These are phyloP conservation scores for Hydrangea macrophylla DNA, from an alignment of 148 eudicot genomes.

Conservation along the genomic window DNA sequence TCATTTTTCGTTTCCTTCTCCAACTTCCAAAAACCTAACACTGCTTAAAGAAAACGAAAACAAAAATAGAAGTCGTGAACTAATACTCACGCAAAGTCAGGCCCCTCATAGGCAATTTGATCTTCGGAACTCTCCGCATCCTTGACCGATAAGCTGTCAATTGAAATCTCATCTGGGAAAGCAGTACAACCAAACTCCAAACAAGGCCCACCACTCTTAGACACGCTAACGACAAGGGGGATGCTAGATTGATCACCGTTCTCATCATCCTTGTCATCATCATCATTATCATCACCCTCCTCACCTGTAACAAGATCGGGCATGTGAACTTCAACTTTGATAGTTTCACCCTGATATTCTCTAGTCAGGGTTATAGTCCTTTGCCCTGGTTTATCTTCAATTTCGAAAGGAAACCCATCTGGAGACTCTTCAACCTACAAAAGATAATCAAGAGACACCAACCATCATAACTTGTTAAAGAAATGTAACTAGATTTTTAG, in stretches of 20 bases:
- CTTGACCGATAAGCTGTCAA: conserved; percentile 43
- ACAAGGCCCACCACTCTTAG: conserved; percentile 37
- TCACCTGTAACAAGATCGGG: conserved; percentile 43
- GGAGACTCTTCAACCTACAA: conserved; percentile 40
- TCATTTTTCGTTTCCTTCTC: no score
- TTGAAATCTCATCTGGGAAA: conserved; percentile 48
- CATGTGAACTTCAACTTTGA: conserved; percentile 53
- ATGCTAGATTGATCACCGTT: conserved; percentile 23
- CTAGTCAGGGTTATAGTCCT: conserved; percentile 44
- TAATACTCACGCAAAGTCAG: conserved; percentile 53
- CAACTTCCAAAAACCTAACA: no score
- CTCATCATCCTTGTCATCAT: conserved; percentile 22
- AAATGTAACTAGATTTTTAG: neutral
- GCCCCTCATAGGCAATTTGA: conserved; percentile 56
- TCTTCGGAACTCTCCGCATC: conserved; percentile 39
- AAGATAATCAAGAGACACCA: neutral
- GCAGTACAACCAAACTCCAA: conserved; percentile 50
- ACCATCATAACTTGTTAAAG: neutral
- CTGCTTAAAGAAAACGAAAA: no score
- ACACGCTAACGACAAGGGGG: conserved; percentile 38
- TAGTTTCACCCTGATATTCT: conserved; percentile 46
- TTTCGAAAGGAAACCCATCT: conserved; percentile 39
- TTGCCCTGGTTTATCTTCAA: conserved; percentile 49
- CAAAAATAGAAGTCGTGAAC: neutral
- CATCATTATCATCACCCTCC: conserved; percentile 24